Conservation (phyloP, 805 yeast genomes). For the Ogataea salicorniae region DNA sequence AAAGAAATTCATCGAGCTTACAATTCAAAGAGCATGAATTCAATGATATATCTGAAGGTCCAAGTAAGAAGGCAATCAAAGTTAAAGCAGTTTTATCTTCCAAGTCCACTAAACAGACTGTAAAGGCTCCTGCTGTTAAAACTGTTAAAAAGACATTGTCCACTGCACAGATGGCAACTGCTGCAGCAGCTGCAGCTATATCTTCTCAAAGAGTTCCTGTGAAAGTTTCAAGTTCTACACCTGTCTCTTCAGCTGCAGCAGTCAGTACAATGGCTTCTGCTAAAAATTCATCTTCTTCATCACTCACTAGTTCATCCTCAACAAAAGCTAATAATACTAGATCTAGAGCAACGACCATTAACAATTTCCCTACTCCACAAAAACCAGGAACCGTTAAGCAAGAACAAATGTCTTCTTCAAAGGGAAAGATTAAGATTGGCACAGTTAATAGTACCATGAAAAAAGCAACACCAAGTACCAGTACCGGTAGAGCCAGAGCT, state of each 20-base stretch:
- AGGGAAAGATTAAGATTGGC: neutral
- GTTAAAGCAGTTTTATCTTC: neutral
- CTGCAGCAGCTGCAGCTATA: slow-evolving; percentile 26
- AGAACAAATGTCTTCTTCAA: neutral
- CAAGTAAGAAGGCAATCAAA: neutral
- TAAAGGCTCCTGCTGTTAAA: neutral
- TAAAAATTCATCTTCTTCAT: slow-evolving; percentile 1
- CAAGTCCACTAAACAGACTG: neutral
- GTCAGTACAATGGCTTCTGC: slow-evolving; percentile 15
- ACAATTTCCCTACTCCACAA: neutral
- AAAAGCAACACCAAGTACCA: neutral
- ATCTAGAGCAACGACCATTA: neutral
- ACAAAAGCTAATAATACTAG: neutral
- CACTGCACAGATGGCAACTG: slow-evolving; percentile 25
- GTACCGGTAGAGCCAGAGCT: slow-evolving; percentile 2
- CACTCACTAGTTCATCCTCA: neutral
- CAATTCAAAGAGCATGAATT: slow-evolving; percentile 5
- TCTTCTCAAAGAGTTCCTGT: slow-evolving; percentile 16
- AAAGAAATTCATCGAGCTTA: slow-evolving; percentile 6
- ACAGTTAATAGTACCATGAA: neutral
- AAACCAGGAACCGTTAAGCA: neutral
- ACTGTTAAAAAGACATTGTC: slow-evolving; percentile 15
- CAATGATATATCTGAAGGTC: neutral
- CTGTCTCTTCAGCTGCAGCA: slow-evolving; percentile 21
- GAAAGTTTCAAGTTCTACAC: slow-evolving; percentile 9